Evolutionary conservation across 2,329 filamentous ascomycete genomes (phyloP), one percentile per base, ranked within the genome.

Genomic region (Endoconidiophora laricicola): DNA sequence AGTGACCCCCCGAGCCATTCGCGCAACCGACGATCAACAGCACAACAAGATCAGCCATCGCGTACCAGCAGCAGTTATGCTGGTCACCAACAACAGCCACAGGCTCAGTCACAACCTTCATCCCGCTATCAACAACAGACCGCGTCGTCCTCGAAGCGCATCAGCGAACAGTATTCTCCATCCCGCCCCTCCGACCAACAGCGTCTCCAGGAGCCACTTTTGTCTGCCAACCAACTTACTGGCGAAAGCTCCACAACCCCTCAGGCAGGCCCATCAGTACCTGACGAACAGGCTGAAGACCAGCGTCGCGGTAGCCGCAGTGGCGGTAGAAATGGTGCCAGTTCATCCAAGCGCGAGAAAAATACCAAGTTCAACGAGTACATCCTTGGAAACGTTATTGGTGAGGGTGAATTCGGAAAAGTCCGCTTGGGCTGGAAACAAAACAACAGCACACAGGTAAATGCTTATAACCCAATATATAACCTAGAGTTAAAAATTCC

Each of bases 351-450:
- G 55, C 61, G 67, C 37, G 72, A 79, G 58, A 94, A 93, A 68
- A 78, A 67, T 7, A 87, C 83, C 40, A 88, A 86, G 57, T 96
- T 98, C 62, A 90, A 90, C 54, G 87, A 95, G 55, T 98, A 96
- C 65, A 86, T 94, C 54, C 74, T 98, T 3, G 91, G 91, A 36
- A 90, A 94, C 63, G 96, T 90, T 2, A 81, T 98, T 46, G 91
- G 91, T 46, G 91, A 98, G 69, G 91, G 91, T 55, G 91, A 98
- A 65, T 98, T 98, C 63, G 91, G 91, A 56, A 98, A 98, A 63
- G 91, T 98, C 59, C 96, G 95, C 66, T 79, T 96, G 60, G 91
- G 91, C 23, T 98, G 91, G 91, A 96, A 95, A 65, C 84, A 86
- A 62, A 88, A 94, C 65, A 88, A 87, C 54, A 88, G 81, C 56